Percentiles rank a stretch among this genome's conserved stretches.
Conservation (phyloP, 2,329 filamentous ascomycete species). For the Xylaria hypoxylon region DNA sequence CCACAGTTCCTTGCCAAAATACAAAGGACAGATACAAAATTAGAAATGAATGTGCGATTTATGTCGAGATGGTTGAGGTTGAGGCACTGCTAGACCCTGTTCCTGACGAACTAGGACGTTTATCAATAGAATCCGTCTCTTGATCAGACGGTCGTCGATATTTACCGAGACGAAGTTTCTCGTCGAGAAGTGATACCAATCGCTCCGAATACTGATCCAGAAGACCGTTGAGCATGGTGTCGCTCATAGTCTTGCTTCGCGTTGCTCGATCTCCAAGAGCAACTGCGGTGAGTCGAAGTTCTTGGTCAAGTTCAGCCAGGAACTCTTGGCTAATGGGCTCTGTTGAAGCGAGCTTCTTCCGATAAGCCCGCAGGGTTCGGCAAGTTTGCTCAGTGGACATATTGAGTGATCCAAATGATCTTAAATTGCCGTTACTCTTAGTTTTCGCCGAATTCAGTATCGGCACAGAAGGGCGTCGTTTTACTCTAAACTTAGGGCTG, state of each 20-base stretch:
- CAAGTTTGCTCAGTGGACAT: slow-evolving; percentile 74
- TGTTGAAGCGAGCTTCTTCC: slow-evolving; percentile 70
- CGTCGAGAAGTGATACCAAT: slow-evolving; percentile 76
- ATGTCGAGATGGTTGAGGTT: slow-evolving; percentile 40
- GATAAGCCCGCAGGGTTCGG: slow-evolving; percentile 70
- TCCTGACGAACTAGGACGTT: slow-evolving; percentile 39
- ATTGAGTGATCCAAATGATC: slow-evolving; percentile 67
- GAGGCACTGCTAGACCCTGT: slow-evolving; percentile 42
- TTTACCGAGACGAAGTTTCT: slow-evolving; percentile 68
- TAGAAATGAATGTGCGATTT: slow-evolving; percentile 40
- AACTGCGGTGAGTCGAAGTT: slow-evolving; percentile 71
- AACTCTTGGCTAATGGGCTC: slow-evolving; percentile 68
- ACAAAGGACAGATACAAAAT: slow-evolving; percentile 41
- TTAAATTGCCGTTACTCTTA: slow-evolving; percentile 62
- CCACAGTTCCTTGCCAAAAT: slow-evolving; percentile 31
- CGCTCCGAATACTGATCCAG: slow-evolving; percentile 81
- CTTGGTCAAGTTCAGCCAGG: slow-evolving; percentile 72
- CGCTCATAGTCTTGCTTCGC: slow-evolving; percentile 66
- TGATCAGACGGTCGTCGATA: slow-evolving; percentile 35
- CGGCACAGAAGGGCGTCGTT: slow-evolving; percentile 66
- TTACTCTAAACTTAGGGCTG: slow-evolving; percentile 62
- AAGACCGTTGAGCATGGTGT: slow-evolving; percentile 70
- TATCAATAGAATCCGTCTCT: slow-evolving; percentile 35
- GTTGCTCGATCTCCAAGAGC: slow-evolving; percentile 69
- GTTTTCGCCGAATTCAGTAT: slow-evolving; percentile 62